A percentile compares a stretch with the other conserved stretches of the same genome.
Evolutionary conservation across 2,329 filamentous ascomycete genomes (phyloP).

Genomic region (Plectosphaerella plurivora): DNA sequence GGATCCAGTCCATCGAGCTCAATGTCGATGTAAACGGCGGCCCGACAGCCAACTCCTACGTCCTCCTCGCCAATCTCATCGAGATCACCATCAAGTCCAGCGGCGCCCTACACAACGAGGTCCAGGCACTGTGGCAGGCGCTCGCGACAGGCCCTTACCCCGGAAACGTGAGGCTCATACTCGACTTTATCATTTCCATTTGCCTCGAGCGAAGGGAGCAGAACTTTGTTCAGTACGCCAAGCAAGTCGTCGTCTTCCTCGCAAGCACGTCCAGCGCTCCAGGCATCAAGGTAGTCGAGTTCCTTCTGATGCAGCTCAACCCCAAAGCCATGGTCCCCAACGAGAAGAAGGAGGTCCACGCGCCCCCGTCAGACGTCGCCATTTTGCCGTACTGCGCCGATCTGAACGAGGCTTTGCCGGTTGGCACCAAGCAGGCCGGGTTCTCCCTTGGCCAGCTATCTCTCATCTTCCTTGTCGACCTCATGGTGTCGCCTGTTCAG

Average conservation of each 20-base stretch:
- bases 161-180: conserved; percentile 88
- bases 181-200: conserved; percentile 93
- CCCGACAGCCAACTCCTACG: conserved; percentile 87
- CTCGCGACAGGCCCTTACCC: conserved; percentile 88
- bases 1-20: conserved; percentile 92
- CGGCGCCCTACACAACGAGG: conserved; percentile 86
- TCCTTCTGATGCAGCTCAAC: conserved; percentile 82
- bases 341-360: conserved; percentile 68
- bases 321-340: conserved; percentile 97
- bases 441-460: conserved; percentile 92
- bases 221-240: conserved; percentile 96
- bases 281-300: conserved; percentile 89
- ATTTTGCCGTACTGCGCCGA: conserved; percentile 88
- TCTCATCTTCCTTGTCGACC: conserved; percentile 86
- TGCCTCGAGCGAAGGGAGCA: conserved; percentile 93
- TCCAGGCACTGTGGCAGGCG: conserved; percentile 96
- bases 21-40: conserved; percentile 89
- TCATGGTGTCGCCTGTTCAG: conserved; percentile 90
- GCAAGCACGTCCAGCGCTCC: conserved; percentile 71
- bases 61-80: conserved; percentile 88
- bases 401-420: conserved; percentile 70
- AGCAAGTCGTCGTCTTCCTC: conserved; percentile 95
- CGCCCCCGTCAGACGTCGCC: conserved; percentile 67
- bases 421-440: conserved; percentile 86
- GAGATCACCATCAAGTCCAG: conserved; percentile 95